These are phyloP conservation scores for Moniliophthora roreri DNA, from an alignment of 1,284 basidiomycete genomes.

Conservation along the genomic window DNA sequence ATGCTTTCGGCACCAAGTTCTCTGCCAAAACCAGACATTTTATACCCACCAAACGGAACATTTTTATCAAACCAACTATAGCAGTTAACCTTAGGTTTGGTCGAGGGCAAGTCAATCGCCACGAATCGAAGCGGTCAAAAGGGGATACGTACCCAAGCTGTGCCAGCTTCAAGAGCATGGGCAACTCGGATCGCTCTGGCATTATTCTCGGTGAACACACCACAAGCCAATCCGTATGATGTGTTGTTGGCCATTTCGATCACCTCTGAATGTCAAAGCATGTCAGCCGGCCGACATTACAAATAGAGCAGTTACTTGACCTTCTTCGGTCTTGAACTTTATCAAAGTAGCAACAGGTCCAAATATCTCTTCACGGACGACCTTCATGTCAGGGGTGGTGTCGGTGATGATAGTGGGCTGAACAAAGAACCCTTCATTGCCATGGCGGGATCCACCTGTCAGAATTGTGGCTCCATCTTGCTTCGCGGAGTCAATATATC, in stretches of 20 bases:
- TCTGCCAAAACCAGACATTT: neutral
- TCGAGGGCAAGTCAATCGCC: neutral
- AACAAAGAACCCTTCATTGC: conserved; percentile 74
- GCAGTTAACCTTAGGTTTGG: neutral
- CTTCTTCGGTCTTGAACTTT: conserved; percentile 69
- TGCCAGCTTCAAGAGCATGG: conserved; percentile 75
- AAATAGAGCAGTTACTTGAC: conserved; percentile 16
- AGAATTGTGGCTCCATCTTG: conserved; percentile 78
- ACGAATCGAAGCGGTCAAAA: neutral
- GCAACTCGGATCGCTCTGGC: conserved; percentile 64
- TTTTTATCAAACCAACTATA: neutral
- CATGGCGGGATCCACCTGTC: conserved; percentile 75
- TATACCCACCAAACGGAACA: neutral
- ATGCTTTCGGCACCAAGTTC: neutral
- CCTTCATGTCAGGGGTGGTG: conserved; percentile 77
- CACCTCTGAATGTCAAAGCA: conserved; percentile 41
- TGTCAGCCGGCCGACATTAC: conserved; percentile 4
- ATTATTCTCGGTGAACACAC: conserved; percentile 77
- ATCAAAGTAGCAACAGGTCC: conserved; percentile 78
- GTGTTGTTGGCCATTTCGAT: conserved; percentile 81
- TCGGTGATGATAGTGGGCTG: conserved; percentile 85
- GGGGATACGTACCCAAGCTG: conserved; percentile 48
- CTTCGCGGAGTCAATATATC: conserved; percentile 86
- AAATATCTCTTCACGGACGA: conserved; percentile 89
- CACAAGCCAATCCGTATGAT: conserved; percentile 79